Percentiles rank a stretch among this genome's conserved stretches.
phyloP scores from a whole-genome alignment of 495 filamentous ascomycete genomes.

The Penicillium psychrofluorescens region DNA sequence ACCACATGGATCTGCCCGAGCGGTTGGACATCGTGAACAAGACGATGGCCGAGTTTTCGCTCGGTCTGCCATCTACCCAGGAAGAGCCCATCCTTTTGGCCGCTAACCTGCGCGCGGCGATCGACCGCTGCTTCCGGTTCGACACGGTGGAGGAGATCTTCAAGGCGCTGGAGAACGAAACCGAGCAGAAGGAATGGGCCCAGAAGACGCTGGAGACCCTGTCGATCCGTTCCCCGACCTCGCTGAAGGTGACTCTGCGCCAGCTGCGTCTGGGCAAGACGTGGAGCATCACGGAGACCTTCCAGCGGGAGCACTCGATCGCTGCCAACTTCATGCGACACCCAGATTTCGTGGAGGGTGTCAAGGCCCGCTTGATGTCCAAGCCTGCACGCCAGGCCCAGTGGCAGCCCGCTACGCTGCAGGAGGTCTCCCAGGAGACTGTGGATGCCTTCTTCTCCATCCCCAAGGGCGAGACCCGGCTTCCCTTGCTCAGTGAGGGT shows the following conservation, averaged over 20 bases:
- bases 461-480: slow-evolving; percentile 25
- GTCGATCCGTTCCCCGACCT: slow-evolving; percentile 68
- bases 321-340: slow-evolving; percentile 78
- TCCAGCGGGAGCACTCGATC: slow-evolving; percentile 73
- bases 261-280: slow-evolving; percentile 66
- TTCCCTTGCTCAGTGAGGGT: slow-evolving; percentile 46
- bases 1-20: slow-evolving; percentile 52
- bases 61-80: slow-evolving; percentile 61
- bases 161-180: slow-evolving; percentile 53
- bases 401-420: slow-evolving; percentile 67
- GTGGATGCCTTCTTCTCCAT: slow-evolving; percentile 56
- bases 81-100: slow-evolving; percentile 56
- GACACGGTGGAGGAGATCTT: slow-evolving; percentile 64
- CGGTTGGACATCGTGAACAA: slow-evolving; percentile 66
- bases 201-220: slow-evolving; percentile 63
- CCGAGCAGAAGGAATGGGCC: slow-evolving; percentile 60
- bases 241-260: slow-evolving; percentile 71
- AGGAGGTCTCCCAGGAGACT: slow-evolving; percentile 45
- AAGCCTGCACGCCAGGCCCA: slow-evolving; percentile 51
- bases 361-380: slow-evolving; percentile 64
- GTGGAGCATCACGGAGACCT: slow-evolving; percentile 78
- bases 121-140: slow-evolving; percentile 76
- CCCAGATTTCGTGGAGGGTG: slow-evolving; percentile 83
- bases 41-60: slow-evolving; percentile 86
- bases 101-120: slow-evolving; percentile 61